These are phyloP conservation scores for Byssoonygena ceratinophila DNA, from an alignment of 2,329 filamentous ascomycete genomes.

Conservation along the genomic window DNA sequence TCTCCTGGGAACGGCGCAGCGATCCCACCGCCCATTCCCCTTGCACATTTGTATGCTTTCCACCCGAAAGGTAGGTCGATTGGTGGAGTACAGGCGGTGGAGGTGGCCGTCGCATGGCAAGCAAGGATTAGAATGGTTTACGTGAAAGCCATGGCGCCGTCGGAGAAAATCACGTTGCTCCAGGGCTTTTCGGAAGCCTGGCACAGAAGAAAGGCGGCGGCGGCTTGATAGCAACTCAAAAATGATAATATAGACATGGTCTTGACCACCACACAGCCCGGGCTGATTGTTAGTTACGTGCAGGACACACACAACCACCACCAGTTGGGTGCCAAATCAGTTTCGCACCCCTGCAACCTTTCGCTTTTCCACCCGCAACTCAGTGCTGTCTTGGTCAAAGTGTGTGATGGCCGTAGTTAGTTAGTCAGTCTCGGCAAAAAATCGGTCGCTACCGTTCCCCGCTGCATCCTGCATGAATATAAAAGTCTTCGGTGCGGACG, in stretches of 20 bases:
- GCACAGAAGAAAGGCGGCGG: background rate
- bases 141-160: conserved; percentile 4
- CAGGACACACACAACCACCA: background rate
- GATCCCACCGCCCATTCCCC: conserved; percentile 7
- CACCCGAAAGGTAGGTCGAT: background rate
- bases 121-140: conserved; percentile 6
- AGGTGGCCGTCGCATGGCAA: conserved; percentile 11
- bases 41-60: background rate
- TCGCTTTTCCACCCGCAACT: background rate
- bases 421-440: background rate
- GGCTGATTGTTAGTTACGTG: background rate
- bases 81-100: background rate
- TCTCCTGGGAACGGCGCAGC: conserved; percentile 4
- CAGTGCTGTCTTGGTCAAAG: background rate
- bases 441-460: background rate
- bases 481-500: background rate
- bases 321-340: background rate
- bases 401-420: background rate
- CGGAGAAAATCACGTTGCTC: background rate
- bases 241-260: no score
- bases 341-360: background rate
- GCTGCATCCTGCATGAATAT: background rate
- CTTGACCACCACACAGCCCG: no score
- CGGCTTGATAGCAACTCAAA: background rate
- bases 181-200: background rate